Evolutionary conservation across 2,329 filamentous ascomycete species (phyloP).

Genomic region (Aspergillus fumigatus): DNA sequence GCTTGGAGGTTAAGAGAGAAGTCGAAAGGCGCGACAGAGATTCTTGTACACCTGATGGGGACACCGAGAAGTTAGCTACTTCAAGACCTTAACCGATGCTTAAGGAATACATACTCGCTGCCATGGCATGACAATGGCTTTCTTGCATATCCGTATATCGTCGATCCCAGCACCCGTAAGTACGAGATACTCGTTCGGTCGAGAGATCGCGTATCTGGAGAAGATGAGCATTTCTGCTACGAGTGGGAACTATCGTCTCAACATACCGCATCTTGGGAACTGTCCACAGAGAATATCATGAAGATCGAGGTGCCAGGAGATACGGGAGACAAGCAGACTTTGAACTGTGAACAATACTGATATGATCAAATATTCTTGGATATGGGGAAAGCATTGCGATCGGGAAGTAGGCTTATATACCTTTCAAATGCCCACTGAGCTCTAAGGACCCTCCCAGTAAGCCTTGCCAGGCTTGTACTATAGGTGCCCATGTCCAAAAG

Average conservation of each 20-base stretch:
- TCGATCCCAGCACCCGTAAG: slow-evolving; percentile 74
- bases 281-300: background rate
- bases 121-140: slow-evolving; percentile 66
- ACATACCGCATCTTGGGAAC: slow-evolving; percentile 16
- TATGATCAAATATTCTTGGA: no score
- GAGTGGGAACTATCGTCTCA: background rate
- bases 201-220: slow-evolving; percentile 63
- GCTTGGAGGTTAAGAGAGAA: slow-evolving; percentile 78
- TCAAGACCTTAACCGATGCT: background rate
- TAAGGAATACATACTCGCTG: slow-evolving; percentile 49
- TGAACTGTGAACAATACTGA: no score
- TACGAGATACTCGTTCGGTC: slow-evolving; percentile 80
- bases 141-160: slow-evolving; percentile 73
- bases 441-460: no score
- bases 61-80: background rate
- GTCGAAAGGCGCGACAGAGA: slow-evolving; percentile 56
- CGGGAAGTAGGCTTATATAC: no score
- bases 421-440: no score
- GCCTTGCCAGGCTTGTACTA: no score
- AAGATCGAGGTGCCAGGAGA: no score
- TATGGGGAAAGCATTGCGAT: no score
- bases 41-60: slow-evolving; percentile 26
- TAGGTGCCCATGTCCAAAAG: no score
- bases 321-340: no score
- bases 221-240: background rate